Conservation (phyloP, 306 rosid species). For the Cicer yamashitae region DNA sequence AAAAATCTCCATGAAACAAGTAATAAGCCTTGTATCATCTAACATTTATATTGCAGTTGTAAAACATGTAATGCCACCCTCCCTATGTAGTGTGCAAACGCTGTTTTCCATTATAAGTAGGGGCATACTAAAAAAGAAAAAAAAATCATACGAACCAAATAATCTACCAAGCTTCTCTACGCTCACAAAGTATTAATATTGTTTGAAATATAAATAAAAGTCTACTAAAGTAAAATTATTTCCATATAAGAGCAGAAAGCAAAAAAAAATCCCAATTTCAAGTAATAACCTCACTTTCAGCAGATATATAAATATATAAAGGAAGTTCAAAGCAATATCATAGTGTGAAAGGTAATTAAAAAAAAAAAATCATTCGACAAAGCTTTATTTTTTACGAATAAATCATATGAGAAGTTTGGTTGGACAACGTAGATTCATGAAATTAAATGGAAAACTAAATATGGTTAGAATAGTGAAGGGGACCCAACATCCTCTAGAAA, state of each 20-base stretch:
- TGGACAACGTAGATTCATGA: constrained; percentile 1
- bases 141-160: constrained; percentile 38
- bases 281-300: constrained; percentile 37
- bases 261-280: constrained; percentile 22
- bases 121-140: constrained; percentile 34
- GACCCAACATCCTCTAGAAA: constrained; percentile 57
- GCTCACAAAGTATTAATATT: background rate
- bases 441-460: constrained; percentile 37
- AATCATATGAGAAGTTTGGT: no score
- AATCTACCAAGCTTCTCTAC: constrained; percentile 27
- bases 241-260: constrained; percentile 32
- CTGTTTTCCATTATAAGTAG: constrained; percentile 39
- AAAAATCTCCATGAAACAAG: constrained; percentile 29
- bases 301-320: constrained; percentile 23
- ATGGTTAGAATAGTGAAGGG: constrained; percentile 44
- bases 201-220: constrained; percentile 39
- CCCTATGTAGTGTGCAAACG: constrained; percentile 1
- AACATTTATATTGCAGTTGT: constrained; percentile 33
- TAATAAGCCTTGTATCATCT: constrained; percentile 30
- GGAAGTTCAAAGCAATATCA: constrained; percentile 47
- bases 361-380: no score
- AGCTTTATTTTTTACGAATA: no score
- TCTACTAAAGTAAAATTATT: background rate
- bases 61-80: constrained; percentile 19
- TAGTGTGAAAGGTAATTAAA: constrained; percentile 30